These are phyloP conservation scores for Zygnema cylindricum DNA, from an alignment of 139 green algal species.

Conservation along the genomic window DNA sequence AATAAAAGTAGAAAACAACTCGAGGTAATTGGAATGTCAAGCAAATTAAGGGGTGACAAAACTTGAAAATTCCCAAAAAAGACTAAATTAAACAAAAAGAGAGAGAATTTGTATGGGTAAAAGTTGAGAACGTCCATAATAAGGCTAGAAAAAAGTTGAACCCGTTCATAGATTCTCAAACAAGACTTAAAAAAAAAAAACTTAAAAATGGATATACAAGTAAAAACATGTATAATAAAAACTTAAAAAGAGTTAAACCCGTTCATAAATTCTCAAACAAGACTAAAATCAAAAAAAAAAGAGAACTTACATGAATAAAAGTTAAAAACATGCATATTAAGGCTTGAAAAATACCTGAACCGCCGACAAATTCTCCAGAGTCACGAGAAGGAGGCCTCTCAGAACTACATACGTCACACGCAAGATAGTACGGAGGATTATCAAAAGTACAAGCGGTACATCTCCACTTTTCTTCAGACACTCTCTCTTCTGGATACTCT, in stretches of 20 bases:
- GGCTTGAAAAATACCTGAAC: neutral
- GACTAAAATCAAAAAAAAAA: neutral
- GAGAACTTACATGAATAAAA: neutral
- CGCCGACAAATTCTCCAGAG: neutral
- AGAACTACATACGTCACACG: slow-evolving; percentile 33
- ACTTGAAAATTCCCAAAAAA: too few species aligned
- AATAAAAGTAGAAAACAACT: too few species aligned
- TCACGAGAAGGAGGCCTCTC: slow-evolving; percentile 2
- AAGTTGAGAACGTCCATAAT: too few species aligned
- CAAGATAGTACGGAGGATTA: slow-evolving; percentile 31
- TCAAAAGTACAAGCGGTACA: slow-evolving; percentile 41
- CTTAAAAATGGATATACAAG: neutral
- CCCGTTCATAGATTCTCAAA: too few species aligned
- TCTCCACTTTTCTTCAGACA: too few species aligned
- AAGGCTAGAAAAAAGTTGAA: too few species aligned
- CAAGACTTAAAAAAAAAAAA: too few species aligned
- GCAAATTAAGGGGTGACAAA: too few species aligned
- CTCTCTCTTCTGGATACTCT: too few species aligned
- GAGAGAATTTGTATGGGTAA: too few species aligned
- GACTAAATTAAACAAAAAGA: too few species aligned
- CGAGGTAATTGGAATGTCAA: too few species aligned
- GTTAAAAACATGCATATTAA: neutral
- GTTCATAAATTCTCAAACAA: neutral
- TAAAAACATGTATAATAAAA: neutral
- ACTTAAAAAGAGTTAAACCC: neutral